Percentiles rank a stretch among this genome's conserved stretches.
These are phyloP conservation scores for Lepiota subincarnata DNA, from an alignment of 768 basidiomycete genomes.

Conservation along the genomic window DNA sequence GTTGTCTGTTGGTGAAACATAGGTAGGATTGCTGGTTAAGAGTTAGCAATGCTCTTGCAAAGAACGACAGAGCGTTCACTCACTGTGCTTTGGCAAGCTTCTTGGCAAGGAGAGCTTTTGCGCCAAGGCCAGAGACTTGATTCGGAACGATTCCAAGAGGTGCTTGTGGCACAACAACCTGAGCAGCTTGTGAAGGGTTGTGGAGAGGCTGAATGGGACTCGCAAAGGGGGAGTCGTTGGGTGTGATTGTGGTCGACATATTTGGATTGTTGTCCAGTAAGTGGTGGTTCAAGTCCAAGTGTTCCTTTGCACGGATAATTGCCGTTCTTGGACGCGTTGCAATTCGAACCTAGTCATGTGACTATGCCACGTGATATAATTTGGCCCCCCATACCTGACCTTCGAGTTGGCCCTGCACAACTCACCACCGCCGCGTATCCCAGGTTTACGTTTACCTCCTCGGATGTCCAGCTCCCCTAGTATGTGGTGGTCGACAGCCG, in stretches of 20 bases:
- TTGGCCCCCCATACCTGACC: no score
- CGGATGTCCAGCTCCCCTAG: no score
- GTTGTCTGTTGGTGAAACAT: constrained; percentile 92
- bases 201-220: constrained; percentile 79
- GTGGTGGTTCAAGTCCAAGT: constrained; percentile 2
- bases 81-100: constrained; percentile 87
- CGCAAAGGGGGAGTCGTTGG: constrained; percentile 60
- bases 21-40: constrained; percentile 70
- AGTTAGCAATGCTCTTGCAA: constrained; percentile 7
- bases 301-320: not conserved
- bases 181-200: constrained; percentile 77
- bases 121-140: constrained; percentile 70
- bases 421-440: no score
- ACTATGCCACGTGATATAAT: no score
- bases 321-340: constrained; percentile 14
- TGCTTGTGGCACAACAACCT: constrained; percentile 73
- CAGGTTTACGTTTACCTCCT: no score
- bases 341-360: constrained; percentile 20
- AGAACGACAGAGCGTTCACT: constrained; percentile 26
- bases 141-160: constrained; percentile 66
- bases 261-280: not conserved
- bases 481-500: no score
- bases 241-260: constrained; percentile 57
- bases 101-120: constrained; percentile 90
- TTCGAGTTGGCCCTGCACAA: no score